Conservation (phyloP, 495 filamentous ascomycete species). For the Hypoxylon perforatum region DNA sequence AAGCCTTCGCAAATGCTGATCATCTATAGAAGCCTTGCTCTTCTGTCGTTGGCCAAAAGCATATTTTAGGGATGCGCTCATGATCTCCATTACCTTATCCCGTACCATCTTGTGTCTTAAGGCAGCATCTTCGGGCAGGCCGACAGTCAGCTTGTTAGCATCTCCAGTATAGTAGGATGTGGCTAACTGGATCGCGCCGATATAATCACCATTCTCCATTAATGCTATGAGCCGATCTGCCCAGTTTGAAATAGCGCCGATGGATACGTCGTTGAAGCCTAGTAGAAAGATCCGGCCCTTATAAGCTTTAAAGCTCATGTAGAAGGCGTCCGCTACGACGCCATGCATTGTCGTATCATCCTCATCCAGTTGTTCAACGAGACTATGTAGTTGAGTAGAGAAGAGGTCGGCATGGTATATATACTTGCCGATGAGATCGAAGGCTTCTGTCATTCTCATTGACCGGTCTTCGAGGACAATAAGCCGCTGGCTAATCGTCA, state of each 20-base stretch:
- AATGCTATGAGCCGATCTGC: constrained; percentile 95
- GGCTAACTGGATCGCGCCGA: constrained; percentile 88
- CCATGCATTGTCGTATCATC: constrained; percentile 91
- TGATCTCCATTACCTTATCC: constrained; percentile 92
- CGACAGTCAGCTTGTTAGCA: constrained; percentile 90
- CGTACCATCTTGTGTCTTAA: constrained; percentile 83
- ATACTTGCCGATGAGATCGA: constrained; percentile 90
- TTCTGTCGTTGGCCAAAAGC: constrained; percentile 73
- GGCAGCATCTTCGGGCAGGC: constrained; percentile 84
- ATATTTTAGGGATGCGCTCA: constrained; percentile 91
- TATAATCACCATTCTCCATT: constrained; percentile 95
- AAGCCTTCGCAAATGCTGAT: constrained; percentile 78
- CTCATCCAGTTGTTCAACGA: constrained; percentile 91
- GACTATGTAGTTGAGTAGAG: constrained; percentile 78
- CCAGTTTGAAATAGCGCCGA: constrained; percentile 95
- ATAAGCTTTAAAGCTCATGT: constrained; percentile 96
- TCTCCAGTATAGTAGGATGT: constrained; percentile 91
- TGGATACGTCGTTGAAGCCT: constrained; percentile 87
- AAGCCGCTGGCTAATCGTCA: constrained; percentile 93
- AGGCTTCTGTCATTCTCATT: constrained; percentile 90
- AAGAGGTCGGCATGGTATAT: constrained; percentile 93
- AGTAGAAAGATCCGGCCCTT: constrained; percentile 93
- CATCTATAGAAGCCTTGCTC: constrained; percentile 63
- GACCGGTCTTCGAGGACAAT: constrained; percentile 90
- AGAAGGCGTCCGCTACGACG: constrained; percentile 95